Base-by-base conservation (phyloP, 2,329 filamentous ascomycete genomes). In the Botrytis elliptica region DNA sequence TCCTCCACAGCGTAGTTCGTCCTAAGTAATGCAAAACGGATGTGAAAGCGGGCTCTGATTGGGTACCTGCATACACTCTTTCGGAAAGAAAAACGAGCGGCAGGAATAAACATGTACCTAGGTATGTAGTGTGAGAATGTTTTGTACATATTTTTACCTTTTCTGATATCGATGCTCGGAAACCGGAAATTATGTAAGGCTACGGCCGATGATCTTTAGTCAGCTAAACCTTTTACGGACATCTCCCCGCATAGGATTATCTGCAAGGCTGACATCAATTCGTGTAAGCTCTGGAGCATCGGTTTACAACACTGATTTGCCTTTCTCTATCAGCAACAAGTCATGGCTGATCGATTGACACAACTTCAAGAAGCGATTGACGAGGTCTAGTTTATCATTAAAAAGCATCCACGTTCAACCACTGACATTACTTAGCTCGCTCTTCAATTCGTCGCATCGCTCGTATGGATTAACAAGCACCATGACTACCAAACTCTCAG, bases 361-460 rank as follows among this genome's bases (percentile, higher is more conserved):
- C 93, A 96, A 82, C 86, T 96, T 74, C 93, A 97, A 83, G 93
- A 96, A 84, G 91, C 92, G 82, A 89, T 95, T 75, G 93, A 96
- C 80, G 90, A 94, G 87, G 93, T 93, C 84, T 49, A 83, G 65
- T 20, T 65, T 73, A 52, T 69, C 74, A 63, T 33, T 29, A 20
- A 29, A 55, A 49, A 22, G 3, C 7, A 29, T 55, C 22, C 59
- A 63, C 25, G 16, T 44, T 66, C 42, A 38, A 75, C 71, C 60
- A 44, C 71, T 77, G 25, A 78, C 40, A 33, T 22, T 55, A 52
- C 36, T 57, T 75, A 92, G 90, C 87, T 92, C 49, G 88, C 89
- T 29, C 89, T 90, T 76, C 90, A 92, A 82, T 91, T 92, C 79
- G 88, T 92, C 75, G 89, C 90, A 64, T 88, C 86, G 73, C 85